These are phyloP conservation scores for Aspergillus glaucus DNA, from an alignment of 2,329 filamentous ascomycete genomes.

Conservation along the genomic window DNA sequence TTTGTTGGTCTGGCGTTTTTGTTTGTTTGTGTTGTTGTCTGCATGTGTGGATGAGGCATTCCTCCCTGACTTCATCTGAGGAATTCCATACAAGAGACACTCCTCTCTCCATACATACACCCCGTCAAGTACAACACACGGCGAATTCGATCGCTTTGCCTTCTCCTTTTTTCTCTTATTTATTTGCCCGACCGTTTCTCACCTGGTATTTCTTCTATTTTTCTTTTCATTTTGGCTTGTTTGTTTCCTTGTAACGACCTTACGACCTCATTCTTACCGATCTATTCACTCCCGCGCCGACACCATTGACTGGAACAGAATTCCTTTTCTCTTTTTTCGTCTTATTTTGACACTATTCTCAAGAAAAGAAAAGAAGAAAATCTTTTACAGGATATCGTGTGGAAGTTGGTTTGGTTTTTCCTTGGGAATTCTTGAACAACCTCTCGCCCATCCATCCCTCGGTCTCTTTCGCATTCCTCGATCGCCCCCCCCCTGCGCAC, in stretches of 20 bases:
- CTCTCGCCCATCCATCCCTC: not conserved
- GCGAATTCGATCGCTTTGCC: slow-evolving; percentile 14
- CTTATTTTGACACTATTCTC: not conserved
- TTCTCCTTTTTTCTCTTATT: slow-evolving; percentile 16
- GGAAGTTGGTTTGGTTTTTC: not conserved
- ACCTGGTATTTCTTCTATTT: not conserved
- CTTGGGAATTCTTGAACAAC: not conserved
- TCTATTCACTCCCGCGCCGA: not conserved
- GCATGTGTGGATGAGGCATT: not conserved
- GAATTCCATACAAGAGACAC: slow-evolving; percentile 1
- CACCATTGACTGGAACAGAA: slow-evolving; percentile 6
- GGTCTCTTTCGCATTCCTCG: not conserved
- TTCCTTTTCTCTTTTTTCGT: not conserved
- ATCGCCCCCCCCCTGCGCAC: not conserved
- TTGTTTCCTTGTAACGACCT: slow-evolving; percentile 16
- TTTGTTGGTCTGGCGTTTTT: slow-evolving; percentile 24
- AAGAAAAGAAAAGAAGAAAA: not conserved
- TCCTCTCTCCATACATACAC: slow-evolving; percentile 8
- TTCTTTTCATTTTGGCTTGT: slow-evolving; percentile 12
- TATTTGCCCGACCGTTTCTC: slow-evolving; percentile 6
- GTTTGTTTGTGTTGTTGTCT: not conserved
- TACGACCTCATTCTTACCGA: slow-evolving; percentile 12
- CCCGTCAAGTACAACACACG: slow-evolving; percentile 1
- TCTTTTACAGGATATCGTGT: not conserved
- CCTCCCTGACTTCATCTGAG: slow-evolving; percentile 5